Base-by-base conservation (phyloP, 2,329 filamentous ascomycete species). In the Chlorencoelia australis region DNA sequence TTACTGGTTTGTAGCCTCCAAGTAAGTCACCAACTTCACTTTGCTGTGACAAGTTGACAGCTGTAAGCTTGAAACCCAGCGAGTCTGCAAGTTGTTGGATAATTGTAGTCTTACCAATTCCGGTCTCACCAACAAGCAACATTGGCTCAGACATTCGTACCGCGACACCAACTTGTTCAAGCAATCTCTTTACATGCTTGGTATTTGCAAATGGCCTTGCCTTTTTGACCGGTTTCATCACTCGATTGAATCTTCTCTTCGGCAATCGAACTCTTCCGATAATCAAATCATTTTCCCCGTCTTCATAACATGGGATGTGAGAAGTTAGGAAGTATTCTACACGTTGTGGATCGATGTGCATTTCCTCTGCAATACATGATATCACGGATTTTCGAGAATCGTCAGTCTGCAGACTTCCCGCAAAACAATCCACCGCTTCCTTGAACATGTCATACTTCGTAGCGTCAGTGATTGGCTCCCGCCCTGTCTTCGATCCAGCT, bases 31-130 rank as follows among this genome's bases (percentile, higher is more conserved):
- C 84, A 26, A 83, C 88, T 60, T 99, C 93, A 53, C 88, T 96
- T 58, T 99, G 93, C 56, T 98, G 93, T 0, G 91, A 98, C 56
- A 99, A 60, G 55, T 99, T 99, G 54, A 98, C 87, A 3, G 88
- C 85, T 0, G 87, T 82, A 9, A 99, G 71, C 51, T 85, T 93
- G 54, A 87, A 82, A 2, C 88, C 85, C 18, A 95, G 69, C 3
- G 81, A 73, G 40, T 82, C 79, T 0, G 91, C 87, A 38, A 99
- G 67, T 55, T 95, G 87, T 58, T 99, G 91, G 10, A 98, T 80
- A 17, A 91, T 83, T 0, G 91, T 94, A 0, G 91, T 99, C 62
- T 99, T 99, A 51, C 91, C 91, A 33, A 94, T 95, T 65, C 91
- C 91, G 6, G 91, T 99, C 64, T 99, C 91, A 55, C 91, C 91